These are phyloP conservation scores for Suhomyces xylopsoci DNA, from an alignment of 805 yeast genomes.

Conservation along the genomic window DNA sequence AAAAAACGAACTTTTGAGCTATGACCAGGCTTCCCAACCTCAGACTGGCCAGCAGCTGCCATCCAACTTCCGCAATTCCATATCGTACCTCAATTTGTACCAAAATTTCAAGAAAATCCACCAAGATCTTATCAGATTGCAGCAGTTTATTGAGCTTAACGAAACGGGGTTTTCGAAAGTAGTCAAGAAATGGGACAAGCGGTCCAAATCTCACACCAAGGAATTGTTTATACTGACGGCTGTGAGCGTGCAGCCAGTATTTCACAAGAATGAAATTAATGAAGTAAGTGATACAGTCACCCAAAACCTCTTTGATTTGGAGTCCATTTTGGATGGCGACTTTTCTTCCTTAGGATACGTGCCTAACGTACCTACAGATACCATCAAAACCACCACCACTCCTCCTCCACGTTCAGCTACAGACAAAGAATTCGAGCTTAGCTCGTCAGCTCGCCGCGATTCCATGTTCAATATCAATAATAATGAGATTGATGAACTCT, in stretches of 20 bases:
- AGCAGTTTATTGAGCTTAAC: conserved; percentile 90
- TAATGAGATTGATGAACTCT: conserved; percentile 63
- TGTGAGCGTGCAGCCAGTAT: conserved; percentile 94
- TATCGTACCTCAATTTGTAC: conserved; percentile 75
- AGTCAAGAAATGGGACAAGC: conserved; percentile 95
- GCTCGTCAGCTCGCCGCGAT: background rate
- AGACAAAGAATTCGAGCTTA: background rate
- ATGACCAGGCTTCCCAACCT: conserved; percentile 5
- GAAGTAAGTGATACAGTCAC: conserved; percentile 76
- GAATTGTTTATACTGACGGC: conserved; percentile 90
- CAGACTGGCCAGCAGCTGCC: conserved; percentile 4
- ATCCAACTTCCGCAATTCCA: conserved; percentile 56
- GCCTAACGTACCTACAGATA: background rate
- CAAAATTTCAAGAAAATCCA: conserved; percentile 88
- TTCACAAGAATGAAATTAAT: conserved; percentile 84
- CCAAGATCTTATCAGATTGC: conserved; percentile 81
- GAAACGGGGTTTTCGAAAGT: conserved; percentile 96
- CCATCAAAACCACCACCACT: background rate
- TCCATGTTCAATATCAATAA: conserved; percentile 24
- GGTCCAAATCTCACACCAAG: conserved; percentile 91
- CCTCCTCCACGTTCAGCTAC: background rate
- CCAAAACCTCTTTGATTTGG: conserved; percentile 66
- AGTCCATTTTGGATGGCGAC: conserved; percentile 51
- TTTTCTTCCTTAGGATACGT: conserved; percentile 27
- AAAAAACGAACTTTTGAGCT: conserved; percentile 49